These are phyloP conservation scores for Paraphysoderma sedebokerense DNA, from an alignment of 371 early-diverging fungal species.

Conservation along the genomic window DNA sequence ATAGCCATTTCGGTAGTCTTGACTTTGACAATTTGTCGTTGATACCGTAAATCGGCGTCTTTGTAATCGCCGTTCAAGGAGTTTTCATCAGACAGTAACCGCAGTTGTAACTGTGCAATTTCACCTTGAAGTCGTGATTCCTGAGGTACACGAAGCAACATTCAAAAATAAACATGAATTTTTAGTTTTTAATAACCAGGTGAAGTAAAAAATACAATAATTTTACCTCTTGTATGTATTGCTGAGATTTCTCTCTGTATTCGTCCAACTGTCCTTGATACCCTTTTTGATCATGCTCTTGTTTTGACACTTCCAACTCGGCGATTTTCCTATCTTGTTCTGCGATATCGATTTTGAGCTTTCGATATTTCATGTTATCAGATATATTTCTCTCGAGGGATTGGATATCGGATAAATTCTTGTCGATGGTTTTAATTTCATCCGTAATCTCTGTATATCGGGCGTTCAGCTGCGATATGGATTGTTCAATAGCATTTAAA, in stretches of 20 bases:
- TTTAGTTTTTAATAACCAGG: too few relatives aligned
- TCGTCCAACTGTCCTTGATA: conserved; percentile 29
- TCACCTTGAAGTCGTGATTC: conserved; percentile 66
- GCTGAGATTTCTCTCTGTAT: background rate
- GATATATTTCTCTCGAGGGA: conserved; percentile 1
- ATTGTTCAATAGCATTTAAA: too few relatives aligned
- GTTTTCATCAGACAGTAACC: conserved; percentile 27
- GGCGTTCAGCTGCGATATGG: too few relatives aligned
- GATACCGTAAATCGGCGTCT: conserved; percentile 50
- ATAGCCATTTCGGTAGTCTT: conserved; percentile 59
- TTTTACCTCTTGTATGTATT: background rate
- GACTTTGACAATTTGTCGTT: conserved; percentile 41
- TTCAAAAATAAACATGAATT: background rate
- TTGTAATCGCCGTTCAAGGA: conserved; percentile 61
- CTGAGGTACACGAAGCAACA: conserved; percentile 10
- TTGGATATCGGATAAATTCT: background rate
- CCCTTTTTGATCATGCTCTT: conserved; percentile 15
- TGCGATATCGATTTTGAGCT: too few relatives aligned
- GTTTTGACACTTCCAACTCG: conserved; percentile 21
- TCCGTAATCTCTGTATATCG: background rate
- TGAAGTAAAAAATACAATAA: background rate
- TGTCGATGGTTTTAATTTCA: background rate
- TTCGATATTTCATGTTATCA: background rate
- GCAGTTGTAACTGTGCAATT: conserved; percentile 62
- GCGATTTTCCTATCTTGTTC: conserved; percentile 4